Base-by-base conservation (phyloP, 148 eudicot species). In the Persicaria tinctoria region DNA sequence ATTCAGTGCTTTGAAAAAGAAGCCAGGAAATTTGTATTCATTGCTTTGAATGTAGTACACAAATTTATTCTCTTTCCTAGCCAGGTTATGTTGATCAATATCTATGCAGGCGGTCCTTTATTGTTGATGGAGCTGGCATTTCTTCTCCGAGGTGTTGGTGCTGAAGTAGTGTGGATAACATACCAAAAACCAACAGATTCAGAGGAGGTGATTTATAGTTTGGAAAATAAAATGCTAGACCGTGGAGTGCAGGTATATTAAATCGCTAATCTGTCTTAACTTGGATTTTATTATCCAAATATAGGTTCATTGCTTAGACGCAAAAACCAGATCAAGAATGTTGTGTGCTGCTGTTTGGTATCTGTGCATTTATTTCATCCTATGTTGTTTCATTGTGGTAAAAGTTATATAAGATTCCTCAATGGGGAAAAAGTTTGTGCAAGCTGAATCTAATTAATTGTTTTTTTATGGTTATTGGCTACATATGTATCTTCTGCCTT, bases 91-190 rank as follows among this genome's bases (percentile, higher is more conserved):
- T 16, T 47, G 54, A 16, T 46, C 74, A 46, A 11, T 75, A 3
- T 70, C 68, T 82, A 74, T 48, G 16, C 64, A 86, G 95, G 92
- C 81, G 95, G 95, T 14, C 92, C 95, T 75, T 81, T 90, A 70
- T 78, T 90, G 81, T 79, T 90, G 72, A 90, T 88, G 90, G 95
- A 90, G 82, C 75, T 90, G 75, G 91, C 95, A 73, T 90, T 90
- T 77, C 82, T 90, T 73, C 81, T 90, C 63, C 82, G 95, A 81
- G 85, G 86, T 78, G 92, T 88, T 80, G 84, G 85, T 72, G 80
- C 90, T 70, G 84, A 89, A 63, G 95, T 88, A 81, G 87, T 88
- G 16, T 90, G 95, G 95, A 82, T 90, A 64, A 90, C 95, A 14
- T 84, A 86, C 81, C 95, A 90, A 82, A 88, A 86, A 80, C 88